Evolutionary conservation across 1,284 basidiomycete genomes (phyloP), one percentile per base, ranked within the genome.

Genomic region (Ustilago shanxiensis): DNA sequence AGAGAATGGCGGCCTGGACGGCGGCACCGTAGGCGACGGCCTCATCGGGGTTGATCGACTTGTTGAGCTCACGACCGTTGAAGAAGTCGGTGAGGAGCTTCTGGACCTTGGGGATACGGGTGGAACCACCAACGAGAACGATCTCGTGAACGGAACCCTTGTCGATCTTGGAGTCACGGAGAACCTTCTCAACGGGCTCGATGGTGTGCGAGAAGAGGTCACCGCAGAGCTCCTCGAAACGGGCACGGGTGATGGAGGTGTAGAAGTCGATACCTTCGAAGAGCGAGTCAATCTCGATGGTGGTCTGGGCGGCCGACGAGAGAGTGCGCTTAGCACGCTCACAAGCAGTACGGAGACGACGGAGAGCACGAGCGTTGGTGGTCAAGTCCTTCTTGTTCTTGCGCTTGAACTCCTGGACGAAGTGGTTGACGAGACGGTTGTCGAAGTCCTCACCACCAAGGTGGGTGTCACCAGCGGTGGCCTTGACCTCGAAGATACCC

Each of bases 361-460:
- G 94, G 82, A 98, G 92, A 63, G 96, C 95, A 90, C 96, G 95
- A 70, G 94, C 90, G 89, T 98, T 96, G 76, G 91, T 88, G 55
- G 95, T 94, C 65, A 98, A 89, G 87, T 98, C 93, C 89, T 95
- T 95, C 91, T 97, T 98, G 91, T 95, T 92, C 90, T 98, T 98
- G 87, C 95, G 91, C 91, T 98, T 97, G 91, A 98, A 98, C 88
- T 98, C 95, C 87, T 95, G 93, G 74, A 94, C 92, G 86, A 99
- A 97, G 91, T 98, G 94, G 88, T 95, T 95, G 87, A 98, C 94
- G 81, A 98, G 93, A 82, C 87, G 74, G 90, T 98, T 98, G 88
- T 98, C 96, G 84, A 98, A 99, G 88, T 98, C 95, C 89, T 98
- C 95, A 89, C 96, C 95, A 89, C 95, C 95, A 87, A 98, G 90